These are phyloP conservation scores for Nigrospora osmanthi DNA, from an alignment of 2,329 filamentous ascomycete species.

Conservation along the genomic window DNA sequence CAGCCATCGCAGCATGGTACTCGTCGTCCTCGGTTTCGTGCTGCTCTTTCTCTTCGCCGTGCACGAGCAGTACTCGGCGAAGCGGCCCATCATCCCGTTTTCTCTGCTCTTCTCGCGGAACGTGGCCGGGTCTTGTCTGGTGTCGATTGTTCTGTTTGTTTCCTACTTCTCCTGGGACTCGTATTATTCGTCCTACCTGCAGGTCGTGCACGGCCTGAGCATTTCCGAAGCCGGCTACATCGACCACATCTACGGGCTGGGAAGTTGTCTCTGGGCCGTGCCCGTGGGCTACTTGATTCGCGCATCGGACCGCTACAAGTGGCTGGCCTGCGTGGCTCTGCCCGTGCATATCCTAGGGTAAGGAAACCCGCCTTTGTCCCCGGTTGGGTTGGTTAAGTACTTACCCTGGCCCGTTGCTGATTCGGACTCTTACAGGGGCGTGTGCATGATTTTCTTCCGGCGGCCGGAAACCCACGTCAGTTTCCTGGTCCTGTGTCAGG, in stretches of 20 bases:
- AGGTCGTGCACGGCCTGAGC: conserved; percentile 29
- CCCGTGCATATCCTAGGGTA: conserved; percentile 45
- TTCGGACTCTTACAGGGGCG: conserved; percentile 44
- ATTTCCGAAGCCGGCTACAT: conserved; percentile 29
- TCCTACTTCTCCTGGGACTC: conserved; percentile 35
- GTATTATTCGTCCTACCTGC: conserved; percentile 38
- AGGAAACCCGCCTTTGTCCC: background rate
- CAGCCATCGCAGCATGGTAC: conserved; percentile 39
- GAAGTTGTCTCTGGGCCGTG: conserved; percentile 37
- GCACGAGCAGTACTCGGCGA: conserved; percentile 47
- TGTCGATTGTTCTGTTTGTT: conserved; percentile 27
- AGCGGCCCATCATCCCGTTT: conserved; percentile 45
- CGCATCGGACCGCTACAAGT: conserved; percentile 44
- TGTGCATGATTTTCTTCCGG: conserved; percentile 51
- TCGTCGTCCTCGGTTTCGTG: conserved; percentile 46
- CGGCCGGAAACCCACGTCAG: conserved; percentile 39
- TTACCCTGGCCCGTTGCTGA: conserved; percentile 27
- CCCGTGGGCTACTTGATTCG: conserved; percentile 41
- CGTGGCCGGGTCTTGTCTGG: conserved; percentile 34
- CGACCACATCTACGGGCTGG: conserved; percentile 34
- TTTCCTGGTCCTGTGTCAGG: conserved; percentile 50
- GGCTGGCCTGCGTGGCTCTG: conserved; percentile 31
- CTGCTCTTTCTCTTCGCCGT: conserved; percentile 48
- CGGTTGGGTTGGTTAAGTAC: conserved; percentile 3
- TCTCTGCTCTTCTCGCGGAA: conserved; percentile 37